A percentile compares a stretch with the other conserved stretches of the same genome.
These are phyloP conservation scores for Neurospora sp. DNA, from an alignment of 495 filamentous ascomycete species.

Conservation along the genomic window DNA sequence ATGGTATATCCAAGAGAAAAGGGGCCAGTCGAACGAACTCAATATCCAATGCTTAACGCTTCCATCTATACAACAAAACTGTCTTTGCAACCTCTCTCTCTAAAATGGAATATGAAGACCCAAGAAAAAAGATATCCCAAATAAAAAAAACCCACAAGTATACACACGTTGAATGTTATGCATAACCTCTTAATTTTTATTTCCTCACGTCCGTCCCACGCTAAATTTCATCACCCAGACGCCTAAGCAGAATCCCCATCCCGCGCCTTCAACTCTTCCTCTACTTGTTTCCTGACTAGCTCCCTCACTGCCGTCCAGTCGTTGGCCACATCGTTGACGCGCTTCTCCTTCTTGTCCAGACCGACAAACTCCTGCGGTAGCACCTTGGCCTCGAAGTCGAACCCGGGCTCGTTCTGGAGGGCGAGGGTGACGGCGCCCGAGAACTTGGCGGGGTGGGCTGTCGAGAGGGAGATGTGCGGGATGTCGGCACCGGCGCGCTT, in stretches of 20 bases:
- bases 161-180: background rate
- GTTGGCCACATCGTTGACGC: conserved; percentile 45
- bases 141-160: background rate
- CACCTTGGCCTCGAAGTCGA: conserved; percentile 59
- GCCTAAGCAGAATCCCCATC: background rate
- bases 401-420: conserved; percentile 53
- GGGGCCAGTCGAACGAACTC: too few species aligned
- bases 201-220: background rate
- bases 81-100: background rate
- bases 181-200: background rate
- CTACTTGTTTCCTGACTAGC: conserved; percentile 44
- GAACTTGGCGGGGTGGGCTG: conserved; percentile 93
- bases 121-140: background rate
- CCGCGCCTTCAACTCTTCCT: conserved; percentile 33
- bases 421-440: conserved; percentile 66
- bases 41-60: background rate
- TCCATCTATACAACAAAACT: background rate
- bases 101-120: background rate
- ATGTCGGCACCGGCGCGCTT: conserved; percentile 29
- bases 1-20: background rate
- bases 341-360: conserved; percentile 53
- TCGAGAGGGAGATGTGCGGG: conserved; percentile 71
- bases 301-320: conserved; percentile 42
- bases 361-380: conserved; percentile 71
- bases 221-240: too few species aligned